A percentile compares a stretch with the other conserved stretches of the same genome.
Evolutionary conservation across 2,329 filamentous ascomycete species (phyloP).

Genomic region (Teratosphaeria gauchensis): DNA sequence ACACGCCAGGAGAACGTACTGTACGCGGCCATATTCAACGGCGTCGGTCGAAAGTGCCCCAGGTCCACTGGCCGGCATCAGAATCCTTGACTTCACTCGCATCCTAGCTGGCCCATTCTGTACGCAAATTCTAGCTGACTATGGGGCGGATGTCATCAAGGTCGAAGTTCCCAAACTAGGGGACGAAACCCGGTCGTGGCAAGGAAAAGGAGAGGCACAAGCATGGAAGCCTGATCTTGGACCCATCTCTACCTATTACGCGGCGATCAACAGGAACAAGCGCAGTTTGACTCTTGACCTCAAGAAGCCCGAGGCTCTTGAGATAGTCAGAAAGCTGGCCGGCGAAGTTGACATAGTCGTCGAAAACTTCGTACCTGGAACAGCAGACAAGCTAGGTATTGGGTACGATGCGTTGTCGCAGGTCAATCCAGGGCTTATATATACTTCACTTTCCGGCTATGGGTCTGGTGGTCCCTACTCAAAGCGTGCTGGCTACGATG

Average conservation of each 20-base stretch:
- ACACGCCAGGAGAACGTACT: neutral
- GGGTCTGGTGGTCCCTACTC: constrained; percentile 34
- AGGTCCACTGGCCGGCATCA: constrained; percentile 13
- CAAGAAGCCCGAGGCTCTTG: constrained; percentile 28
- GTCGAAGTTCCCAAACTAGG: constrained; percentile 19
- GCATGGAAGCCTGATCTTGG: constrained; percentile 16
- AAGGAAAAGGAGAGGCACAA: constrained; percentile 14
- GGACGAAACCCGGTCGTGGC: constrained; percentile 21
- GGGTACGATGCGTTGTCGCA: constrained; percentile 30
- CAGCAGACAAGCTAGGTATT: constrained; percentile 32
- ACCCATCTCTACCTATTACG: constrained; percentile 30
- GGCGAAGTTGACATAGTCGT: constrained; percentile 32
- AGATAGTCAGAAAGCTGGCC: constrained; percentile 28
- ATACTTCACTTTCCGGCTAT: constrained; percentile 37
- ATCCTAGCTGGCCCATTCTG: constrained; percentile 21
- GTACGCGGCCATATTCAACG: neutral
- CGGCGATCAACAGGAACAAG: constrained; percentile 38
- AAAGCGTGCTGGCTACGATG: constrained; percentile 36
- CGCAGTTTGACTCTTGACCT: constrained; percentile 31
- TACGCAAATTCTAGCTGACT: constrained; percentile 23
- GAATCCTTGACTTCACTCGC: constrained; percentile 17
- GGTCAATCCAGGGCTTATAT: constrained; percentile 32
- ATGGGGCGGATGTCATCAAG: constrained; percentile 24
- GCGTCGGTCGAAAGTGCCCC: neutral
- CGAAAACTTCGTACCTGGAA: constrained; percentile 38